A percentile compares a stretch with the other conserved stretches of the same genome.
phyloP scores from a whole-genome alignment of 2,329 filamentous ascomycete genomes.

The Diaporthe ilicicola region DNA sequence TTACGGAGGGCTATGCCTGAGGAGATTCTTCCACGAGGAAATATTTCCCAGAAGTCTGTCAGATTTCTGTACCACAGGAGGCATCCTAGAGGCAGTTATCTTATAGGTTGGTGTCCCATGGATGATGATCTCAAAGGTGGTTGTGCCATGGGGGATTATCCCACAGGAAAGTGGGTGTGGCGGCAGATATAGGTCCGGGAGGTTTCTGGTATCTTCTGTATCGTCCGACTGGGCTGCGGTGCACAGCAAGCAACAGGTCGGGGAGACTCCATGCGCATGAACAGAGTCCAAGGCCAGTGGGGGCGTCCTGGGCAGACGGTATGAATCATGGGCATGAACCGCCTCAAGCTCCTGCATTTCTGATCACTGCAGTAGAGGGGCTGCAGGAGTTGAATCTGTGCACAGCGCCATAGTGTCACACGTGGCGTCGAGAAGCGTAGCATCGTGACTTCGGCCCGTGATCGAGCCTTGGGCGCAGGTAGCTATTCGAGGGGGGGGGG shows the following conservation, averaged over 20 bases:
- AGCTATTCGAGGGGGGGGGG: not conserved
- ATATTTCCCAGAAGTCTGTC: no score
- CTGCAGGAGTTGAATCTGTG: constrained; percentile 19
- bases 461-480: constrained; percentile 1
- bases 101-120: no score
- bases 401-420: constrained; percentile 23
- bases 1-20: no score
- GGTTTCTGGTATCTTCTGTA: not conserved
- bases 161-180: no score
- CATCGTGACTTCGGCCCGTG: constrained; percentile 24
- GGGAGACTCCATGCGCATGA: constrained; percentile 23
- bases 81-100: no score
- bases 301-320: constrained; percentile 4
- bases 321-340: constrained; percentile 21
- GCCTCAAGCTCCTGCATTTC: constrained; percentile 6
- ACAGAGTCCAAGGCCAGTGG: constrained; percentile 17
- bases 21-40: no score
- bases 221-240: constrained; percentile 8
- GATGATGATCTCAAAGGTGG: no score
- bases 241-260: constrained; percentile 1
- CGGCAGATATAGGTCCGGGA: constrained; percentile 6
- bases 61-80: no score
- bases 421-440: constrained; percentile 15
- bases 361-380: constrained; percentile 1
- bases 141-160: no score